Evolutionary conservation across 2,329 filamentous ascomycete species (phyloP), one percentile per base, ranked within the genome.

Genomic region (Microdochium nivale): DNA sequence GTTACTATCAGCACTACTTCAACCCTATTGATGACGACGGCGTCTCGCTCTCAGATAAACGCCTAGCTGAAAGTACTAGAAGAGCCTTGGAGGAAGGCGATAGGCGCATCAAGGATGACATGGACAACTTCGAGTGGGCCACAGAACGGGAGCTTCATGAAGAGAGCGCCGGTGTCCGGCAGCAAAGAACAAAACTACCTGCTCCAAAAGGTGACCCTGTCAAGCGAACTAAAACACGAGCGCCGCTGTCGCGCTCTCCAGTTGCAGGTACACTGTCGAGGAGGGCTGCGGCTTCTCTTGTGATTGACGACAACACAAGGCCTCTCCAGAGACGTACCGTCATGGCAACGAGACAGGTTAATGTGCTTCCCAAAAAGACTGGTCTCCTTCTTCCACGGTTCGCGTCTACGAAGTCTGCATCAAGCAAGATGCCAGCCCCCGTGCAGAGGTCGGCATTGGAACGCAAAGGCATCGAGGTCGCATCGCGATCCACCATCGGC

Each of bases 401-500:
- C 4, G 67, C 65, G 40, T 56, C 65, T 30, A 62, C 62, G 59
- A 47, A 62, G 57, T 62, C 52, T 54, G 54, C 53, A 2, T 55
- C 48, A 52, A 49, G 62, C 54, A 76, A 75, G 49, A 64, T 70
- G n/a, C 59, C 67, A 5, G 59, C 68, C 4, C 68, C 75, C 2
- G 69, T 72, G 8, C 78, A 77, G 54, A 64, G 68, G 48, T 68
- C 75, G 1, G 74, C 75, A 10, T 74, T 80, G 58, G 80, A 83
- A 47, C 79, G 81, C 56, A 77, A 77, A 9, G 74, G 79, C 11
- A 84, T 86, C 1, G 77, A 80, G 23, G 80, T 80, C 5, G 83
- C 83, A 5, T 95, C 90, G 1, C 82, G 84, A 56, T 91, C 83
- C 51, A 96, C 90, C 0, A 78, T 96, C 43, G 91, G 91, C 16